These are phyloP conservation scores for Boletales sp. DNA, from an alignment of 768 basidiomycete species.

Conservation along the genomic window DNA sequence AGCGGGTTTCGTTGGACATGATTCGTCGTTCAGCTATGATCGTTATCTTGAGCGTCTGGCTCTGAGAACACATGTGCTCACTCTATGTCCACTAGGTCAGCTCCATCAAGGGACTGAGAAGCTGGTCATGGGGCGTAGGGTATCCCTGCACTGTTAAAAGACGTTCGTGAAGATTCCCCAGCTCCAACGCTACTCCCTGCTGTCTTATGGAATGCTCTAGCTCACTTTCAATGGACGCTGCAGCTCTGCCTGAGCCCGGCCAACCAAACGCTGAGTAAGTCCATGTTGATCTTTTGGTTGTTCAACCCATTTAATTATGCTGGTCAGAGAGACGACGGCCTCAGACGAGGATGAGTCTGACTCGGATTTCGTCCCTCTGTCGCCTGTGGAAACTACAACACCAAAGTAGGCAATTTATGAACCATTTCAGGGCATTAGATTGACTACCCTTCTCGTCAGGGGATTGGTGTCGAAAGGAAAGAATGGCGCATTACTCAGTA, in stretches of 20 bases:
- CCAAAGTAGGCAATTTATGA: neutral
- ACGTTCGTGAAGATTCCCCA: neutral
- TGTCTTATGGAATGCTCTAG: constrained; percentile 38
- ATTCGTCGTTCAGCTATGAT: neutral
- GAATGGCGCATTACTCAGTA: too few species aligned
- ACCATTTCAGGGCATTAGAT: neutral
- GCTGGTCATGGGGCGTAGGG: neutral
- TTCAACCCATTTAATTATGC: neutral
- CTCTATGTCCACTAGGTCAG: neutral
- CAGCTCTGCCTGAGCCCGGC: neutral
- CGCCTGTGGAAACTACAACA: neutral
- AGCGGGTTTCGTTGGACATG: neutral
- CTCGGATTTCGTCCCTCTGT: neutral
- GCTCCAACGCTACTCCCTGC: neutral
- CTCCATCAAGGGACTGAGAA: constrained; percentile 5
- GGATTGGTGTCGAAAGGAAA: too few species aligned
- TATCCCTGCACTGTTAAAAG: constrained; percentile 18
- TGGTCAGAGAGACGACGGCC: neutral
- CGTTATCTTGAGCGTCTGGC: constrained; percentile 16
- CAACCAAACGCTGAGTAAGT: neutral
- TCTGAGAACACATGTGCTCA: constrained; percentile 1
- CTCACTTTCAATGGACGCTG: neutral
- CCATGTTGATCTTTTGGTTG: neutral
- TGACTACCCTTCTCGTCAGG: too few species aligned
- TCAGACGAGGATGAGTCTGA: neutral